Evolutionary conservation across 1,284 basidiomycete species (phyloP), one percentile per base, ranked within the genome.

Genomic region (Pseudozyma thailandica): DNA sequence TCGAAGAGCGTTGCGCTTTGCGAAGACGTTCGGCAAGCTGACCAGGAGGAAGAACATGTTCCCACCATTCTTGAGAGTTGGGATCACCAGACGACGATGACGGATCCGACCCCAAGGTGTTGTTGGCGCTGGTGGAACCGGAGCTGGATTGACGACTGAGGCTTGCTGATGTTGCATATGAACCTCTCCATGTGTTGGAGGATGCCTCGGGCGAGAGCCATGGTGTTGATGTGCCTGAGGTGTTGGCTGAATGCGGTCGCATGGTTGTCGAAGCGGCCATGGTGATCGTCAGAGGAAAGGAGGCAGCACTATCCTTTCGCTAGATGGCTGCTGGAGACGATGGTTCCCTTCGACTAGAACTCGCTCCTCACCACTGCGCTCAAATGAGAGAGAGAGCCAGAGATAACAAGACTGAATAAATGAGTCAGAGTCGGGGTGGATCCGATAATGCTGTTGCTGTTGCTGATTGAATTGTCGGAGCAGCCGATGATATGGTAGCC

Each of bases 11-110:
- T 47, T 78, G 74, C 10, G 75, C 74, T 16, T 66, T 71, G n/a
- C 70, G 55, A 35, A 78, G 50, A 15, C 75, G 65, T 39, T 78
- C 74, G 8, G 71, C 71, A 8, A 78, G 63, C 50, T 78, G 75
- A 21, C 75, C 75, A 30, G 75, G 75, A 16, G 75, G 75, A 26
- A 78, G 43, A 12, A 78, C 66, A 31, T 73, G 55, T 60, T 75
- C 75, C 75, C 75, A 78, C 75, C 75, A 78, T 35, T 75, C 60
- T 31, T 70, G 59, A 9, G 62, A 57, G n/a, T 49, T 50, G 31
- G 52, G 50, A n/a, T 55, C 55, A 37, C 41, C 43, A 30, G 63
- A 42, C 1, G 33, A 39, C 8, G 48, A 53, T 13, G 52, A 28
- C 6, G 33, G n/a, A 16, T 41, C 49, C 8, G 58, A 45, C 28